A percentile compares a stretch with the other conserved stretches of the same genome.
phyloP scores from a whole-genome alignment of 2,329 filamentous ascomycete genomes.

The Pestalotiopsis sp. region DNA sequence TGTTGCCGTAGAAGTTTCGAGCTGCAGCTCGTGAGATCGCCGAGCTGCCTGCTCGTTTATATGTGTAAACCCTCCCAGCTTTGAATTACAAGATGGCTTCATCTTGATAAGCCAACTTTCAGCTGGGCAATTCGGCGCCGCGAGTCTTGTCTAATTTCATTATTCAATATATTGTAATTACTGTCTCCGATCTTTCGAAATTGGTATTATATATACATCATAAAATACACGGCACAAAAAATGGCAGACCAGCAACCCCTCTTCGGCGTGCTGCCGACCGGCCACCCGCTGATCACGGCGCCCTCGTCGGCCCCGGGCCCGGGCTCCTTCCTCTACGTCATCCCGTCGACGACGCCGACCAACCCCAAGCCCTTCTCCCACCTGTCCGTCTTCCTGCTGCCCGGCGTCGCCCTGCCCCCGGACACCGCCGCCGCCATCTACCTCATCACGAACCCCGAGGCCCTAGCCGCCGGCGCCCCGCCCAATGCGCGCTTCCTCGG shows the following conservation, averaged over 20 bases:
- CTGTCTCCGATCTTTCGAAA: neutral
- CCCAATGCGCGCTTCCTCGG: conserved; percentile 82
- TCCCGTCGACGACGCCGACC: conserved; percentile 18
- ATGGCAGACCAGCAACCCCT: conserved; percentile 33
- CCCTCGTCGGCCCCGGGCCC: conserved; percentile 52
- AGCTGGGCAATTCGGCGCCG: neutral
- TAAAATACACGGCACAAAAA: conserved; percentile 13
- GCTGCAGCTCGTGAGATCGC: conserved; percentile 7
- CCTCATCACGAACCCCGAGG: conserved; percentile 56
- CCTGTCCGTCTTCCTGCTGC: conserved; percentile 86
- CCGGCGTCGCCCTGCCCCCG: conserved; percentile 71
- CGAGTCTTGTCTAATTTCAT: neutral
- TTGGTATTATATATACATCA: neutral
- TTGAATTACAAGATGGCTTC: neutral
- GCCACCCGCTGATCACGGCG: conserved; percentile 57
- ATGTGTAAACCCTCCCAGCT: neutral
- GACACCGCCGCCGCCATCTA: conserved; percentile 89
- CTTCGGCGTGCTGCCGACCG: conserved; percentile 64
- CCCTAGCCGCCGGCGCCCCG: conserved; percentile 40
- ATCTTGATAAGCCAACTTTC: neutral
- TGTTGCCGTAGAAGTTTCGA: conserved; percentile 15
- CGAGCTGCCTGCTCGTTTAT: neutral
- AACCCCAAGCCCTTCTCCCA: conserved; percentile 67
- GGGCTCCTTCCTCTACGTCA: conserved; percentile 22
- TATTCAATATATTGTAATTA: neutral